Evolutionary conservation across 805 yeast genomes (phyloP).

Genomic region (Wickerhamiella occidentalis): DNA sequence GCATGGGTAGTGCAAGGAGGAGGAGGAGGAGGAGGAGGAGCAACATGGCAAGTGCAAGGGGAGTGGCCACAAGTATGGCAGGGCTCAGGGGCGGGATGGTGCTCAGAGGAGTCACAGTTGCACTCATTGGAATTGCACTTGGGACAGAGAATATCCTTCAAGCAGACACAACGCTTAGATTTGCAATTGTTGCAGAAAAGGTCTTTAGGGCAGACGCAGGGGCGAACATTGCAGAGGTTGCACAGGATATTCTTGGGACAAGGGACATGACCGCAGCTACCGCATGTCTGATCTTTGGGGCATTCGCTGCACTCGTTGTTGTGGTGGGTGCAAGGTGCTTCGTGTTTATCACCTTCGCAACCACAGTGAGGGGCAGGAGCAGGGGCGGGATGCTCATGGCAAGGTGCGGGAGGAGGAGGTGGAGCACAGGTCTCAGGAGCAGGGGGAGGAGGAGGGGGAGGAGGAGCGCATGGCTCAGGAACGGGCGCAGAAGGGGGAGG

Average conservation of each 20-base stretch:
- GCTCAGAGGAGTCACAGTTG: background rate
- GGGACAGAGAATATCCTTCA: constrained; percentile 6
- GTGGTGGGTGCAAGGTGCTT: constrained; percentile 1
- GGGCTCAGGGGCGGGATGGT: too few species aligned
- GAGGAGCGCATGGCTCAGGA: background rate
- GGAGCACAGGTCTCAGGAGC: background rate
- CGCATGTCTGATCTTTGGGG: constrained; percentile 4
- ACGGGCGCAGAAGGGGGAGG: background rate
- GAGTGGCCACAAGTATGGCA: background rate
- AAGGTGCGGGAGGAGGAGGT: background rate
- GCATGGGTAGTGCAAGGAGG: too few species aligned
- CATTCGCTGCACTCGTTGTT: background rate
- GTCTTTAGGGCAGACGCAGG: constrained; percentile 3
- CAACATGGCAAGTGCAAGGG: constrained; percentile 4
- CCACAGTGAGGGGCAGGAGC: background rate
- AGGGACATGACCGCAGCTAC: background rate
- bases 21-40: constrained; percentile 1
- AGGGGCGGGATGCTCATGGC: too few species aligned
- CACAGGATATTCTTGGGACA: constrained; percentile 4
- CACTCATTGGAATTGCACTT: background rate
- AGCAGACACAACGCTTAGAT: constrained; percentile 7
- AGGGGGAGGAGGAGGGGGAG: background rate
- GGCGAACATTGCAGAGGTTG: constrained; percentile 1
- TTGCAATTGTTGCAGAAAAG: background rate
- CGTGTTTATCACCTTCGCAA: background rate